Percentiles rank a stretch among this genome's conserved stretches.
Conservation (phyloP, 305 asterid genomes). For the Plantago lanceolata region DNA sequence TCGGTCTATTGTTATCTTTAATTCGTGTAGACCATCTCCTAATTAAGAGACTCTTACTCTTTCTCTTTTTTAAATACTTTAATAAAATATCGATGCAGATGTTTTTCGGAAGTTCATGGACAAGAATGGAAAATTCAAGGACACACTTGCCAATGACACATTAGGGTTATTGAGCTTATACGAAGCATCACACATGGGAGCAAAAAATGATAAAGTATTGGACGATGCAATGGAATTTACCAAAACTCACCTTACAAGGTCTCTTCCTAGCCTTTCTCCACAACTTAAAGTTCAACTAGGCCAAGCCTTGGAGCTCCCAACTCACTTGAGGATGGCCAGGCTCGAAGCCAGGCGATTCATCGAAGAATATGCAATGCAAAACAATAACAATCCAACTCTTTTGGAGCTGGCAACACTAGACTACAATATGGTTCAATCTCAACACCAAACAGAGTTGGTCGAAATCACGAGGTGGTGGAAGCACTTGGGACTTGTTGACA, state of each 20-base stretch:
- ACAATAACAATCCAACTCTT: slow-evolving; percentile 26
- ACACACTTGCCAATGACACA: slow-evolving; percentile 31
- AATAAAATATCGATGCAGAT: slow-evolving; percentile 25
- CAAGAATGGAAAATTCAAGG: slow-evolving; percentile 36
- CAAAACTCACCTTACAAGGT: slow-evolving; percentile 27
- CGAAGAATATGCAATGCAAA: slow-evolving; percentile 34
- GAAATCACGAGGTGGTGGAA: slow-evolving; percentile 68
- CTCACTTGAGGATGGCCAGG: slow-evolving; percentile 64
- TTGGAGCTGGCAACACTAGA: slow-evolving; percentile 52
- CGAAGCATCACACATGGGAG: slow-evolving; percentile 57
- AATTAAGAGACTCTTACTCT: too few relatives aligned
- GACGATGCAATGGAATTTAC: slow-evolving; percentile 42
- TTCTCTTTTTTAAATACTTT: neutral
- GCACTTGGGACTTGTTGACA: slow-evolving; percentile 39
- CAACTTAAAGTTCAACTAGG: slow-evolving; percentile 25
- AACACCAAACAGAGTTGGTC: slow-evolving; percentile 49
- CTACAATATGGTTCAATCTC: slow-evolving; percentile 49
- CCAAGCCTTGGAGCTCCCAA: slow-evolving; percentile 48
- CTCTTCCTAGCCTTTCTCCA: slow-evolving; percentile 13
- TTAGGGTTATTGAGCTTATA: slow-evolving; percentile 51
- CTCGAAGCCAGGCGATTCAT: slow-evolving; percentile 53
- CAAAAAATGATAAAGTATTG: slow-evolving; percentile 43
- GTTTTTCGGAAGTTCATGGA: slow-evolving; percentile 45
- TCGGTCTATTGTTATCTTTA: too few relatives aligned
- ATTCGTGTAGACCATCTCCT: too few relatives aligned